Conservation (phyloP, 2,329 filamentous ascomycete species). For the Fonsecaea multimorphosa region DNA sequence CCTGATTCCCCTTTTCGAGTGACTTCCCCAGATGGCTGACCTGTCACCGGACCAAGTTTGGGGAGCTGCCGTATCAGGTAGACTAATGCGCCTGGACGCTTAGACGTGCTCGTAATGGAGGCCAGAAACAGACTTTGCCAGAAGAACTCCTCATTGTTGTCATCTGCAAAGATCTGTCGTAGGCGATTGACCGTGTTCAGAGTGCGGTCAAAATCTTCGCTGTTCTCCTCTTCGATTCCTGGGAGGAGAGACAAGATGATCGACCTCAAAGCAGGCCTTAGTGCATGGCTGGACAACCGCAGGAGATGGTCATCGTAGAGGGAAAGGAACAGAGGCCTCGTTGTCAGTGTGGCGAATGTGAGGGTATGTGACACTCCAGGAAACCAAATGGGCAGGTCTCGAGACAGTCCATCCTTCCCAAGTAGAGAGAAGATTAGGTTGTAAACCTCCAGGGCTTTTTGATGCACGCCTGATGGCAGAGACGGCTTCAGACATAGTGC, state of each 20-base stretch:
- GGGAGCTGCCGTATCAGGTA: conserved; percentile 83
- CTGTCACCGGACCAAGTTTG: conserved; percentile 61
- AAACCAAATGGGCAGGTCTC: conserved; percentile 84
- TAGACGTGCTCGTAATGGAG: conserved; percentile 84
- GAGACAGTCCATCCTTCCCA: conserved; percentile 72
- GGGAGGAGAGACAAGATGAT: conserved; percentile 88
- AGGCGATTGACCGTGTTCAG: conserved; percentile 78
- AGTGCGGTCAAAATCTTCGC: conserved; percentile 93
- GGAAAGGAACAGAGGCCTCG: conserved; percentile 82
- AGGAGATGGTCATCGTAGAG: conserved; percentile 83
- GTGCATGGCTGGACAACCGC: conserved; percentile 68
- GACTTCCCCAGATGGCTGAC: conserved; percentile 38
- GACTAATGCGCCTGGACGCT: conserved; percentile 83
- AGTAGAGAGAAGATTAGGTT: conserved; percentile 85
- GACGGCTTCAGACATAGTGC: conserved; percentile 94
- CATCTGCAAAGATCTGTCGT: conserved; percentile 69
- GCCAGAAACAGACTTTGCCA: conserved; percentile 98
- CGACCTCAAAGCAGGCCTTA: conserved; percentile 88
- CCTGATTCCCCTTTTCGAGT: conserved; percentile 43
- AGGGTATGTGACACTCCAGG: conserved; percentile 87
- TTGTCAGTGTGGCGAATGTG: conserved; percentile 91
- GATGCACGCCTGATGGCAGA: conserved; percentile 93
- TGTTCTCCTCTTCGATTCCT: conserved; percentile 92
- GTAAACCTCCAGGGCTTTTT: conserved; percentile 96
- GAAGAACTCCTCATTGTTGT: conserved; percentile 80